A percentile compares a stretch with the other conserved stretches of the same genome.
Evolutionary conservation across 2,329 filamentous ascomycete species (phyloP).

Genomic region (Penicillium digitatum): DNA sequence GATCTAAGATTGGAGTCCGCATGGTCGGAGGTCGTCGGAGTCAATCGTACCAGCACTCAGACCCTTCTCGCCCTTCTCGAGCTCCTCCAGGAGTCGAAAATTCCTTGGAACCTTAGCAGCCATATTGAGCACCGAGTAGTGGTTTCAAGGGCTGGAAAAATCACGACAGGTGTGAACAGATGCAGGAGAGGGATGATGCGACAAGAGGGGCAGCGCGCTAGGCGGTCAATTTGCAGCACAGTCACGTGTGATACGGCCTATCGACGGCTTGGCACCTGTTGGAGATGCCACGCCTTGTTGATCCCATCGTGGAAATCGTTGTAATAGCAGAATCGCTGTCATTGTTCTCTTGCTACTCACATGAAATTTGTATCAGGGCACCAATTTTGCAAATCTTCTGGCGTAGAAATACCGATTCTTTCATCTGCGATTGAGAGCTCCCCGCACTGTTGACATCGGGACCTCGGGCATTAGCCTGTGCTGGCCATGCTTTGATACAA

Average conservation of each 20-base stretch:
- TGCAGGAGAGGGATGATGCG: conserved; percentile 2
- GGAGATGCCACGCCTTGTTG: conserved; percentile 26
- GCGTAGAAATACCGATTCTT: not conserved
- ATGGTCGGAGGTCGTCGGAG: conserved; percentile 2
- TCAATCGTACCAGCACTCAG: conserved; percentile 66
- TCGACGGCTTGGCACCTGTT: conserved; percentile 20
- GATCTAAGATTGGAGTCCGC: conserved; percentile 6
- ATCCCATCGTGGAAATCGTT: conserved; percentile 14
- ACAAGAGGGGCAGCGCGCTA: conserved; percentile 22
- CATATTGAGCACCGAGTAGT: conserved; percentile 40
- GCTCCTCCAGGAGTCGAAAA: conserved; percentile 92
- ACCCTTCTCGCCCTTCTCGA: conserved; percentile 98
- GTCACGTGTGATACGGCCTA: conserved; percentile 27
- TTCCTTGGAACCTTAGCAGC: conserved; percentile 83
- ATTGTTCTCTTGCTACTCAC: not conserved
- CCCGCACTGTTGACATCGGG: conserved; percentile 13
- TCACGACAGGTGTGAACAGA: not conserved
- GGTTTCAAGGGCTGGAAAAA: not conserved
- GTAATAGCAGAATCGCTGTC: conserved; percentile 1
- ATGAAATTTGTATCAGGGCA: not conserved
- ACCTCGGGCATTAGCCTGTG: conserved; percentile 10
- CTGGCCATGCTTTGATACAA: conserved; percentile 32
- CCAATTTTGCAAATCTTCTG: not conserved
- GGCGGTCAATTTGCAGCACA: conserved; percentile 2
- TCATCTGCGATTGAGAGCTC: conserved; percentile 1